Percentiles rank a stretch among this genome's conserved stretches.
These are phyloP conservation scores for Epicoccum nigrum DNA, from an alignment of 2,329 filamentous ascomycete species.

Conservation along the genomic window DNA sequence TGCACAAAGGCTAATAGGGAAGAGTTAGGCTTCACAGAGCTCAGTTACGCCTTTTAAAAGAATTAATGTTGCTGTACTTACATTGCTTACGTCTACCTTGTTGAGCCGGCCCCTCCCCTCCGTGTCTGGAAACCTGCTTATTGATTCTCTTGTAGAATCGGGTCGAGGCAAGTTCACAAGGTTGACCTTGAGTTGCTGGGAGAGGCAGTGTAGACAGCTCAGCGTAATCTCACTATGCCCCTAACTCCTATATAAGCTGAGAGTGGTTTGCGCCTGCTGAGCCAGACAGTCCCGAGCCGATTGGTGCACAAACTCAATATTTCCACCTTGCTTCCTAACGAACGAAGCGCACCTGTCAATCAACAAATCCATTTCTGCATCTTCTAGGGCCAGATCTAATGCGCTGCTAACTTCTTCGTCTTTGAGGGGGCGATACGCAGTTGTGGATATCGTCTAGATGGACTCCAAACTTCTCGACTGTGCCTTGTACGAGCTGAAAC, in stretches of 20 bases:
- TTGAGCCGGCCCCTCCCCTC: no score
- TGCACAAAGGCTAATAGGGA: no score
- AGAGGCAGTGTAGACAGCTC: background rate
- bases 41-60: no score
- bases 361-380: conserved; percentile 8
- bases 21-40: no score
- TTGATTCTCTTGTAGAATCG: background rate
- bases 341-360: conserved; percentile 51
- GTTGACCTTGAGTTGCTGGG: background rate
- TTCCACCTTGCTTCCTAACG: conserved; percentile 39
- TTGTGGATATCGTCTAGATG: no score
- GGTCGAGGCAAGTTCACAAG: background rate
- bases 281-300: conserved; percentile 52
- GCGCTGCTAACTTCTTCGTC: no score
- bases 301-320: conserved; percentile 49
- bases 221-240: background rate
- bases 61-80: no score
- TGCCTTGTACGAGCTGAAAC: no score
- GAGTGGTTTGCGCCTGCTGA: background rate
- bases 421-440: no score
- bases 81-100: no score
- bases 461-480: no score
- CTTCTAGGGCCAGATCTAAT: no score
- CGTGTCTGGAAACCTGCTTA: background rate
- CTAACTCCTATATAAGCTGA: background rate